Evolutionary conservation across 106 monocot species (phyloP).

Genomic region (Iris macrosiphon): DNA sequence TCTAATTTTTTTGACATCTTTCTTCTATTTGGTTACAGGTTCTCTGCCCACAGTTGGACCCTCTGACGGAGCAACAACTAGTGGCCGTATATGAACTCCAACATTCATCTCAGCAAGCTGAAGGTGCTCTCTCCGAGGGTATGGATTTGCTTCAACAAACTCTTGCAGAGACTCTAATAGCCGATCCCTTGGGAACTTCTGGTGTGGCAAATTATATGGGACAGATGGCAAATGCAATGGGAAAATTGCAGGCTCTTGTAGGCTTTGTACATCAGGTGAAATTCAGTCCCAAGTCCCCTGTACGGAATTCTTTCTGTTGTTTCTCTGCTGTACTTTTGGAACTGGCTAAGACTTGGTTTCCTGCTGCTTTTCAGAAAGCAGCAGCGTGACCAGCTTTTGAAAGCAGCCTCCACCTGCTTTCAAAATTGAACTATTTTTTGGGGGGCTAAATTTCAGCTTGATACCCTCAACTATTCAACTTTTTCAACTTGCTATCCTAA

Average conservation of each 20-base stretch:
- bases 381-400: no score
- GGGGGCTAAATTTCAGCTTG: no score
- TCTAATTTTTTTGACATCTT: no score
- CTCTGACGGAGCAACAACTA: constrained; percentile 64
- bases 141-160: constrained; percentile 79
- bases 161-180: constrained; percentile 48
- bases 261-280: constrained; percentile 68
- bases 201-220: constrained; percentile 45
- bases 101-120: constrained; percentile 70
- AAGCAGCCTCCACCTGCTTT: no score
- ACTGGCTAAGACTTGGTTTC: no score
- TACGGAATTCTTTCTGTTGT: no score
- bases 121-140: constrained; percentile 83
- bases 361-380: no score
- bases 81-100: constrained; percentile 43
- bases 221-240: constrained; percentile 74
- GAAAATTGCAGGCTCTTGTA: constrained; percentile 49
- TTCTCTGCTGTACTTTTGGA: no score
- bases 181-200: constrained; percentile 30
- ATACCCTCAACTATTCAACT: no score
- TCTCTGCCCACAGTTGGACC: constrained; percentile 53
- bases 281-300: no score
- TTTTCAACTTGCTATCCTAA: no score
- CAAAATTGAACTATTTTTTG: no score
- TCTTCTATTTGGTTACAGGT: constrained; percentile 47